Conservation (phyloP, 371 early-diverging fungal species). For the Mortierella sp. region DNA sequence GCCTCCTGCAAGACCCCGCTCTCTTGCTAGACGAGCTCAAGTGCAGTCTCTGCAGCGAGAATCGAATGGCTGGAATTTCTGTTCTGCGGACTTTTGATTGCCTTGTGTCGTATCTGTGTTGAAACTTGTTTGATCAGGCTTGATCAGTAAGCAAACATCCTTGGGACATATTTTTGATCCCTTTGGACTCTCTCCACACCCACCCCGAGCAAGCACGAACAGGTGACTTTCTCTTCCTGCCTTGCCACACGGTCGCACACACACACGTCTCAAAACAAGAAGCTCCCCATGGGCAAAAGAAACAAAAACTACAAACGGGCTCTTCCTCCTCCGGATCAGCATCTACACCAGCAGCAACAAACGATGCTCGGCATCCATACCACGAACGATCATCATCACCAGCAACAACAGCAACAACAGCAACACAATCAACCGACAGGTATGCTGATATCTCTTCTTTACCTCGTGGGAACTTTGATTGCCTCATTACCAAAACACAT, state of each 20-base stretch:
- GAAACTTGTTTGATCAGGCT: neutral
- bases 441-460: neutral
- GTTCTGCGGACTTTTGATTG: neutral
- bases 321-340: neutral
- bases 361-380: neutral
- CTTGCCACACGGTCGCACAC: no score
- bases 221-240: no score
- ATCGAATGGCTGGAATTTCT: neutral
- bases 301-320: neutral
- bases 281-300: neutral
- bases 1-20: neutral
- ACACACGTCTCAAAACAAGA: no score
- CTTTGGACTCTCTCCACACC: neutral
- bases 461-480: neutral
- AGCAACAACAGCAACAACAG: neutral
- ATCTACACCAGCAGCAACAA: neutral
- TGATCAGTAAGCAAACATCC: neutral
- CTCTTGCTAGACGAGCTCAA: neutral
- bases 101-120: neutral
- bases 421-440: neutral
- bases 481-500: neutral
- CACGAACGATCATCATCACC: neutral
- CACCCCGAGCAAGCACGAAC: no score
- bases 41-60: neutral
- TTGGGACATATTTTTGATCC: neutral